Evolutionary conservation across 192 early-diverging fungal species (phyloP).

Genomic region (Hyaloraphidium curvatum): DNA sequence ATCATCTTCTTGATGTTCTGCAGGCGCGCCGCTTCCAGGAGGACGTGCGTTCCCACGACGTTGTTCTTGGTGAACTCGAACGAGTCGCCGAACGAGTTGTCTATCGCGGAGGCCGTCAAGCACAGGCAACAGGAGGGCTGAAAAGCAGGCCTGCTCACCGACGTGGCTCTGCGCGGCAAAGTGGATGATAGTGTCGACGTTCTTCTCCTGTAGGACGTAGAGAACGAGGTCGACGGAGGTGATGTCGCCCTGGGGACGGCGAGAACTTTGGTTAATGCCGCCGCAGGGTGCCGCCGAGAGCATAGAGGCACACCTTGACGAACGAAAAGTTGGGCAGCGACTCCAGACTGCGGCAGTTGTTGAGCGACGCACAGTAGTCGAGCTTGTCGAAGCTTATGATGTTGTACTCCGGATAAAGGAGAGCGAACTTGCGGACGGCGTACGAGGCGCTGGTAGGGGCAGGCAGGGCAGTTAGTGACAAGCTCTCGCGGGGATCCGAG

Average conservation of each 20-base stretch:
- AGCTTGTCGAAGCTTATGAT: conserved; percentile 51
- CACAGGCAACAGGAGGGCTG: background rate
- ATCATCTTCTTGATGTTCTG: conserved; percentile 39
- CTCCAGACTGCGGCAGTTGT: conserved; percentile 25
- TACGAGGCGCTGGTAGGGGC: conserved; percentile 36
- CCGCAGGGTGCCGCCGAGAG: background rate
- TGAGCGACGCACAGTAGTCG: conserved; percentile 54
- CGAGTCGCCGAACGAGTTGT: conserved; percentile 69
- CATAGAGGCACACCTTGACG: conserved; percentile 29
- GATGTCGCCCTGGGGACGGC: conserved; percentile 34
- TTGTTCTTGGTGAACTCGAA: conserved; percentile 60
- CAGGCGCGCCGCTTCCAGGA: conserved; percentile 45
- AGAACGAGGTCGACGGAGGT: conserved; percentile 38
- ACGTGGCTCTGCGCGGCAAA: conserved; percentile 69
- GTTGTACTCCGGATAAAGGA: conserved; percentile 44
- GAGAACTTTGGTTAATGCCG: background rate
- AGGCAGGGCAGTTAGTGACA: too few species aligned
- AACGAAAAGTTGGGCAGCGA: conserved; percentile 36
- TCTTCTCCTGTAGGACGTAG: conserved; percentile 38
- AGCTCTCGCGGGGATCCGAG: too few species aligned
- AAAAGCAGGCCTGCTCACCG: conserved; percentile 8
- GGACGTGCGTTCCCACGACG: conserved; percentile 61
- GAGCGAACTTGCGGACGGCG: conserved; percentile 36
- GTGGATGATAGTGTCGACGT: conserved; percentile 53
- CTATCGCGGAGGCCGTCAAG: too few species aligned